A percentile compares a stretch with the other conserved stretches of the same genome.
Evolutionary conservation across 768 basidiomycete genomes (phyloP).

Genomic region (Hypholoma sublateritium): DNA sequence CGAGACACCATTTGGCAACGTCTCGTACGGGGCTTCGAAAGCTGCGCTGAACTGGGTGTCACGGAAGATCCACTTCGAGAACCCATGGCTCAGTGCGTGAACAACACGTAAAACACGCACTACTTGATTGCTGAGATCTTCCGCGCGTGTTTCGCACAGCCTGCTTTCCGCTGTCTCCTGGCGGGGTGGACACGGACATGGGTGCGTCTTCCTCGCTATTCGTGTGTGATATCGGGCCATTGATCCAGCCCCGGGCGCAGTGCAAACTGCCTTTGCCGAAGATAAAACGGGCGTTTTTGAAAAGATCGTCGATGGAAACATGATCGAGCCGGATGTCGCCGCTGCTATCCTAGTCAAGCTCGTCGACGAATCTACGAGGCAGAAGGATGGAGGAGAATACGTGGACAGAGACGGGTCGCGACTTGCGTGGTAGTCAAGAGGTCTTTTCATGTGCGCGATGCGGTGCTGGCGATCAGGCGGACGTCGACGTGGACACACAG

Average conservation of each 20-base stretch:
- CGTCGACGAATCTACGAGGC: neutral
- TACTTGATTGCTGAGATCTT: neutral
- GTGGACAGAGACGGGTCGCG: neutral
- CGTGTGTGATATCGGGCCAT: too few species aligned
- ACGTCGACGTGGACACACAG: too few species aligned
- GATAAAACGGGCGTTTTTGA: neutral
- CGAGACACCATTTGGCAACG: neutral
- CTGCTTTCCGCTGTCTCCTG: neutral
- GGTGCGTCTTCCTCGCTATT: neutral
- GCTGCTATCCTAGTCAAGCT: neutral
- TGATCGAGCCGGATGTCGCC: neutral
- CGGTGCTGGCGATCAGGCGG: too few species aligned
- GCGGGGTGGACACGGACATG: neutral
- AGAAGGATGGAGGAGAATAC: neutral
- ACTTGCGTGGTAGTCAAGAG: neutral
- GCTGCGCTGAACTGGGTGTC: conserved; percentile 2
- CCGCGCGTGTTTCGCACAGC: neutral
- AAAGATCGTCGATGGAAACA: neutral
- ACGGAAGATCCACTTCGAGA: conserved; percentile 9
- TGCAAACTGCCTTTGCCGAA: neutral
- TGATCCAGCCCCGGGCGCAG: neutral
- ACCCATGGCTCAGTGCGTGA: conserved; percentile 2
- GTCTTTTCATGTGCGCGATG: neutral
- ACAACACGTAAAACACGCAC: neutral
- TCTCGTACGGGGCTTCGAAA: neutral